Evolutionary conservation across 1,139 yeast species (phyloP).

Genomic region (Arxiozyma telluris): DNA sequence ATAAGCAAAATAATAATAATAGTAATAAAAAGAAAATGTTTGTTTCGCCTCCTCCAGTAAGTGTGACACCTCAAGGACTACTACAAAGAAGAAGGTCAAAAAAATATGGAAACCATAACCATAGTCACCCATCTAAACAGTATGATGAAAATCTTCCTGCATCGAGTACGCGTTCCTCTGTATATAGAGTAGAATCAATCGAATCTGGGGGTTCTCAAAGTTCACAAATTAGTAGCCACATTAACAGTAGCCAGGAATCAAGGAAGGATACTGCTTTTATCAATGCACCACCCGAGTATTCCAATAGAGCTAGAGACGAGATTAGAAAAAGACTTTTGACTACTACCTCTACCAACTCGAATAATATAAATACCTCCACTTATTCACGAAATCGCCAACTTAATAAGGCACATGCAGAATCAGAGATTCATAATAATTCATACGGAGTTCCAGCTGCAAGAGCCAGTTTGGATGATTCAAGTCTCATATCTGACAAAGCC

Average conservation of each 20-base stretch:
- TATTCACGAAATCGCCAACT: not conserved
- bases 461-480: slow-evolving; percentile 10
- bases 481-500: slow-evolving; percentile 17
- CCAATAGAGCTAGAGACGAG: slow-evolving; percentile 36
- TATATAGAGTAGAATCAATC: not conserved
- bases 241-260: not conserved
- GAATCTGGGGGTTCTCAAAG: slow-evolving; percentile 1
- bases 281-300: slow-evolving; percentile 34
- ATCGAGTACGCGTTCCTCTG: not conserved
- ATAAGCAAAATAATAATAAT: not conserved
- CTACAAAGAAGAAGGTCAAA: slow-evolving; percentile 16
- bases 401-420: not conserved
- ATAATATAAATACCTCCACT: not conserved
- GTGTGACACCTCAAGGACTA: slow-evolving; percentile 17
- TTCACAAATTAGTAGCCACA: slow-evolving; percentile 4
- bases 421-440: not conserved
- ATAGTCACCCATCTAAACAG: slow-evolving; percentile 2
- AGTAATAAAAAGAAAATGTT: slow-evolving; percentile 15
- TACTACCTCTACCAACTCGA: not conserved
- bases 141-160: not conserved
- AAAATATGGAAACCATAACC: slow-evolving; percentile 3
- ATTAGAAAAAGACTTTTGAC: slow-evolving; percentile 26
- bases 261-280: slow-evolving; percentile 21
- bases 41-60: slow-evolving; percentile 30
- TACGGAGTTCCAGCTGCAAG: slow-evolving; percentile 1